Percentiles rank a stretch among this genome's conserved stretches.
phyloP scores from a whole-genome alignment of 1,284 basidiomycete genomes.

The Trametes polyzona region DNA sequence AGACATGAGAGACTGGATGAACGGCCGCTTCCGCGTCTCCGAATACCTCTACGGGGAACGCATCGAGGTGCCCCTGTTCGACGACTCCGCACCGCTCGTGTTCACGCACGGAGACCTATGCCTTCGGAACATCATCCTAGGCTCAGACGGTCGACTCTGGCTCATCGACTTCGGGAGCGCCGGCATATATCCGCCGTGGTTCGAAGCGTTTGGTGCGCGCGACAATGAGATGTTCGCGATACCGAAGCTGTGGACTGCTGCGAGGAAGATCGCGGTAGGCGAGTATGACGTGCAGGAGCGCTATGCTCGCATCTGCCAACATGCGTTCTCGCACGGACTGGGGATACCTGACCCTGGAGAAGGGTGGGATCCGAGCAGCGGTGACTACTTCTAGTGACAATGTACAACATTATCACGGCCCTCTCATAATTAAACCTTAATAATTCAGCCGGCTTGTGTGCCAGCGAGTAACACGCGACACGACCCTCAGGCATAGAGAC shows the following conservation, averaged over 20 bases:
- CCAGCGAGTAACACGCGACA: too few species aligned
- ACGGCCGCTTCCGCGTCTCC: neutral
- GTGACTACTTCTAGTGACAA: too few species aligned
- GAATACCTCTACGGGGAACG: neutral
- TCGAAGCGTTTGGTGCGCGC: slow-evolving; percentile 25
- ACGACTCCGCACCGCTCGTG: slow-evolving; percentile 33
- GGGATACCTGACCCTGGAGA: neutral
- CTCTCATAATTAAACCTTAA: too few species aligned
- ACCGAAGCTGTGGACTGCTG: slow-evolving; percentile 6
- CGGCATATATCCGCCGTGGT: slow-evolving; percentile 37
- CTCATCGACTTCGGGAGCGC: slow-evolving; percentile 36
- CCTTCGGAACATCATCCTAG: slow-evolving; percentile 34
- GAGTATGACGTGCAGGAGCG: slow-evolving; percentile 2
- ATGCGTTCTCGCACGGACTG: neutral
- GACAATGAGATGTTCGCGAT: neutral
- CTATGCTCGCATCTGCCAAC: neutral
- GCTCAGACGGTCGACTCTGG: slow-evolving; percentile 33
- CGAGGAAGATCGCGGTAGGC: slow-evolving; percentile 3
- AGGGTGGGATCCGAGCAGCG: neutral
- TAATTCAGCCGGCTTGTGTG: too few species aligned
- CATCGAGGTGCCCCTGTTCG: slow-evolving; percentile 17
- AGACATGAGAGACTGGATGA: slow-evolving; percentile 15
- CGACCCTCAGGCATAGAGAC: too few species aligned
- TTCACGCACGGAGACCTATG: slow-evolving; percentile 34
- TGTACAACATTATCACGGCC: too few species aligned